Conservation (phyloP, 2,329 filamentous ascomycete genomes). For the Xenoacremonium recifei region DNA sequence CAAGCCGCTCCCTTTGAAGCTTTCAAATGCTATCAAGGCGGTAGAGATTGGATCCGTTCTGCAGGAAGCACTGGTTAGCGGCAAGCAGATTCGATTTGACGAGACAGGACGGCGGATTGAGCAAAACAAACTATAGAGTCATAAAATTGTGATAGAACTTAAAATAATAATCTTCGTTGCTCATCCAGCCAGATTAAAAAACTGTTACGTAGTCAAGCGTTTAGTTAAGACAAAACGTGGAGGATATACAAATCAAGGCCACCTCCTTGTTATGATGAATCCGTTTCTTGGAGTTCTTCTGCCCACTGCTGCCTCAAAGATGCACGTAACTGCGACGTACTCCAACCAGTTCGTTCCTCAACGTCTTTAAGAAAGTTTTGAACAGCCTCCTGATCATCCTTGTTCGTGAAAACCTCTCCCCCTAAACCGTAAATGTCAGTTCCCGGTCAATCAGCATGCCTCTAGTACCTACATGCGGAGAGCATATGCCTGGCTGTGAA, state of each 20-base stretch:
- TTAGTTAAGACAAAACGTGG: too few relatives aligned
- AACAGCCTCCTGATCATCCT: constrained; percentile 14
- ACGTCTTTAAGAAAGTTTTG: constrained; percentile 12
- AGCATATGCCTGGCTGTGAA: constrained; percentile 12
- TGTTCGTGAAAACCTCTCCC: constrained; percentile 13
- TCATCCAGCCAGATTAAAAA: neutral
- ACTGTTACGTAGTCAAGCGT: too few relatives aligned
- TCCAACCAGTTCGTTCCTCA: constrained; percentile 14
- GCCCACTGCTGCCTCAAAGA: constrained; percentile 13
- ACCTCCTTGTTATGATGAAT: too few relatives aligned
- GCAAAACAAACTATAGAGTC: constrained; percentile 8
- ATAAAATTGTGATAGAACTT: neutral
- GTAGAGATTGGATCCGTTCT: constrained; percentile 11
- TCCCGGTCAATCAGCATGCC: neutral
- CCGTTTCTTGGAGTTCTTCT: constrained; percentile 6
- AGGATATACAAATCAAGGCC: too few relatives aligned
- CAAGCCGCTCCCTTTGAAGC: constrained; percentile 28
- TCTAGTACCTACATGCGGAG: constrained; percentile 10
- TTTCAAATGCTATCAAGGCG: constrained; percentile 7
- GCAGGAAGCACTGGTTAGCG: constrained; percentile 10
- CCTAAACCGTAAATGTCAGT: constrained; percentile 4
- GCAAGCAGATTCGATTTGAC: constrained; percentile 13
- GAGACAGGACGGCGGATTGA: constrained; percentile 13
- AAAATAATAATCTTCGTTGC: neutral
- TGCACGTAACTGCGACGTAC: constrained; percentile 7